Conservation (phyloP, 192 early-diverging fungal genomes). For the Backusella tuberculispora region DNA sequence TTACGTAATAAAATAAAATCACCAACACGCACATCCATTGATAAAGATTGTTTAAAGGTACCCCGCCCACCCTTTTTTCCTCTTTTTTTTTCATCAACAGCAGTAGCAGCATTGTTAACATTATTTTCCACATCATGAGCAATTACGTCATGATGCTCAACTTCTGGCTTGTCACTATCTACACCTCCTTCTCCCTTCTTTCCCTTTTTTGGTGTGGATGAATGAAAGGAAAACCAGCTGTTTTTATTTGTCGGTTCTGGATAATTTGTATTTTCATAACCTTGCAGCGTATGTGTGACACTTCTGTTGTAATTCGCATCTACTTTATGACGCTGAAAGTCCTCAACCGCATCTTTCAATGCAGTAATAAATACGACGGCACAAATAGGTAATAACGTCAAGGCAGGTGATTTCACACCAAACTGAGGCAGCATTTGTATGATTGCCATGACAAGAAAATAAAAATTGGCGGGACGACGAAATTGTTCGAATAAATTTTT, state of each 20-base stretch:
- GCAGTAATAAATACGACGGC: constrained; percentile 80
- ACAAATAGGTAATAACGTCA: constrained; percentile 82
- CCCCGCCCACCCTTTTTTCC: constrained; percentile 15
- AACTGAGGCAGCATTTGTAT: constrained; percentile 85
- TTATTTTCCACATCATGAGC: neutral
- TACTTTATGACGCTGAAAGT: constrained; percentile 84
- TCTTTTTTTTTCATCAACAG: neutral
- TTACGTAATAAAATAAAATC: constrained; percentile 87
- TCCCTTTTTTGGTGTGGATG: neutral
- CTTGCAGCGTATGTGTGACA: constrained; percentile 44
- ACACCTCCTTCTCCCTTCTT: neutral
- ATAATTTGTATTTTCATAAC: constrained; percentile 55
- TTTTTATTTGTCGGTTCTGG: constrained; percentile 6
- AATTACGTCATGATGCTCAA: constrained; percentile 10
- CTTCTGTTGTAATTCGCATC: constrained; percentile 85
- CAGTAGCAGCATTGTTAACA: neutral
- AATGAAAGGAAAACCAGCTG: constrained; percentile 5
- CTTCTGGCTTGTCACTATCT: neutral
- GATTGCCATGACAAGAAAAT: constrained; percentile 83
- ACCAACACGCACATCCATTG: constrained; percentile 73
- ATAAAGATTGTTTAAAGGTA: constrained; percentile 21
- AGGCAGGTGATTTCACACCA: constrained; percentile 74
- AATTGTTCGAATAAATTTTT: constrained; percentile 95
- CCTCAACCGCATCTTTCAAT: constrained; percentile 88
- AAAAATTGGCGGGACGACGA: constrained; percentile 77